Percentiles rank a stretch among this genome's conserved stretches.
Evolutionary conservation across 495 filamentous ascomycete species (phyloP).

Genomic region (Lasiosphaeriaceae sp.): DNA sequence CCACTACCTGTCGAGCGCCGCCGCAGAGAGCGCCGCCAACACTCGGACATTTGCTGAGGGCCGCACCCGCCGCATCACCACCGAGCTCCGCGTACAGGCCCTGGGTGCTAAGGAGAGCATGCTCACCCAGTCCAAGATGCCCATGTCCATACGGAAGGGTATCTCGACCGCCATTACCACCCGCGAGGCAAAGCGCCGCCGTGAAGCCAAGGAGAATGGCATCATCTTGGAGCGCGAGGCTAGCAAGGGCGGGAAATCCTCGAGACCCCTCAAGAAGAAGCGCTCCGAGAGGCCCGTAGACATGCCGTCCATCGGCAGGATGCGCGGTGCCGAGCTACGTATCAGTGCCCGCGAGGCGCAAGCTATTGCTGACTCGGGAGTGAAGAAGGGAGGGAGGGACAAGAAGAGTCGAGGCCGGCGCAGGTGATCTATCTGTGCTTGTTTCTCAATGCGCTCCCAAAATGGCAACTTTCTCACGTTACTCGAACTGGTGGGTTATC

Average conservation of each 20-base stretch:
- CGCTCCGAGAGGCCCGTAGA: constrained; percentile 63
- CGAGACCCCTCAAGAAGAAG: constrained; percentile 17
- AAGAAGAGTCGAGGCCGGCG: constrained; percentile 14
- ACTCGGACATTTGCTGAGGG: constrained; percentile 32
- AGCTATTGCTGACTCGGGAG: constrained; percentile 51
- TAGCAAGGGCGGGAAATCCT: not conserved
- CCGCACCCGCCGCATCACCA: constrained; percentile 61
- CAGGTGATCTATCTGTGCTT: not conserved
- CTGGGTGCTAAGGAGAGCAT: constrained; percentile 75
- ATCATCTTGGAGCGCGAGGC: constrained; percentile 74
- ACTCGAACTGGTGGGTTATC: too few relatives aligned
- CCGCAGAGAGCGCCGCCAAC: constrained; percentile 18
- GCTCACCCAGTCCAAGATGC: constrained; percentile 75
- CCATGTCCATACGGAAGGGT: constrained; percentile 72
- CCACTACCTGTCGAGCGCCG: constrained; percentile 26
- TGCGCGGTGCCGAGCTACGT: constrained; percentile 72
- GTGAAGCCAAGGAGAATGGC: constrained; percentile 83
- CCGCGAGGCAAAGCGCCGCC: constrained; percentile 66
- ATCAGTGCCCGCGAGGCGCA: constrained; percentile 73
- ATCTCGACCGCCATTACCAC: constrained; percentile 61
- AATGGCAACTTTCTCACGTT: too few relatives aligned
- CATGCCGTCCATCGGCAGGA: constrained; percentile 72
- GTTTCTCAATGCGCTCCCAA: not conserved
- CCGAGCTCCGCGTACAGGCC: constrained; percentile 74
- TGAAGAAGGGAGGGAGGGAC: constrained; percentile 26